phyloP scores from a whole-genome alignment of 2,329 filamentous ascomycete species.

The Colletotrichum sp. region DNA sequence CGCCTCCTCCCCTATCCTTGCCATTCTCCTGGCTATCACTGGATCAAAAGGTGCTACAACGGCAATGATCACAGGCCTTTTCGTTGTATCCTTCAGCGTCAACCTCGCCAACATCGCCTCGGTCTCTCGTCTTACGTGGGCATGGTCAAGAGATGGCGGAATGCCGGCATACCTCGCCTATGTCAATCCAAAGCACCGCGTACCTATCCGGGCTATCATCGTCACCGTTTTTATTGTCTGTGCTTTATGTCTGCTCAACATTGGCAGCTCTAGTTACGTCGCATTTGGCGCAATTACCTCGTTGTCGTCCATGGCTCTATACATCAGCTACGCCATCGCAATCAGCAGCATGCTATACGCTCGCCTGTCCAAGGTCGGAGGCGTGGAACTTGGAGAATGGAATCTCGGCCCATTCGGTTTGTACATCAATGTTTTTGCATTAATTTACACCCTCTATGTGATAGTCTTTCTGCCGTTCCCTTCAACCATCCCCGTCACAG shows the following conservation, averaged over 20 bases:
- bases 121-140: neutral
- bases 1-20: neutral
- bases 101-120: neutral
- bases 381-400: neutral
- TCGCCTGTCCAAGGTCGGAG: neutral
- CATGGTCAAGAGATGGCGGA: neutral
- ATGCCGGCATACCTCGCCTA: slow-evolving; percentile 2
- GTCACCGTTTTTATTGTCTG: neutral
- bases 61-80: neutral
- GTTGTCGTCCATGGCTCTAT: neutral
- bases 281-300: neutral
- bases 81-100: neutral
- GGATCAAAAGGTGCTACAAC: neutral
- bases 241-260: neutral
- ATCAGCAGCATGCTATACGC: slow-evolving; percentile 1
- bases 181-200: neutral
- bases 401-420: neutral
- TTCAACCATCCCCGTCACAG: neutral
- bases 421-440: neutral
- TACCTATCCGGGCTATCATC: neutral
- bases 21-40: neutral
- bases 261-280: neutral
- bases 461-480: neutral
- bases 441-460: neutral
- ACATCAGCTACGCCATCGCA: neutral